phyloP scores from a whole-genome alignment of 164 flowering plant species.

The Brasenia schreberi region DNA sequence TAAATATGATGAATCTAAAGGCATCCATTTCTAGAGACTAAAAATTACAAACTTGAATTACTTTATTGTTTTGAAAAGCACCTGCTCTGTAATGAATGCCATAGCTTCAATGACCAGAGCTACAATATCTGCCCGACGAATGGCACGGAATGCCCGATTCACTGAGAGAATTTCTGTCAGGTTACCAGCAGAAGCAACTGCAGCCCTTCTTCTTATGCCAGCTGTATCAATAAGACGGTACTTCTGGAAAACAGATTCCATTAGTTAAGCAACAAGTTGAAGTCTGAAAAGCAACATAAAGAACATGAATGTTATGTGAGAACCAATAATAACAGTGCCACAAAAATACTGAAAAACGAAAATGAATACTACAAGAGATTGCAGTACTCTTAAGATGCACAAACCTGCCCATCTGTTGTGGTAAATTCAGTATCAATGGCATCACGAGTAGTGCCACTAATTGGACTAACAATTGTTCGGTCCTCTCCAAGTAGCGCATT shows the following conservation, averaged over 20 bases:
- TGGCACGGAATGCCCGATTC: conserved; percentile 92
- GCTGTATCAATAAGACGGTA: conserved; percentile 95
- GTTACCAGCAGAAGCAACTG: conserved; percentile 77
- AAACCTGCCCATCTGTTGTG: conserved; percentile 83
- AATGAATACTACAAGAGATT: no score
- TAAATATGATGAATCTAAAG: no score
- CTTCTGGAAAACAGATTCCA: conserved; percentile 36
- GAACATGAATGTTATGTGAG: no score
- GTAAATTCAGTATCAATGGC: conserved; percentile 92
- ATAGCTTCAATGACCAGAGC: conserved; percentile 97
- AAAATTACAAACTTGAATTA: neutral
- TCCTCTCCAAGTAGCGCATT: conserved; percentile 94
- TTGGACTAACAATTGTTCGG: conserved; percentile 91
- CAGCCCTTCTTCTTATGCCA: conserved; percentile 83
- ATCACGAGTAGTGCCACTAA: conserved; percentile 99
- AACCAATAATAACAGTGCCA: no score
- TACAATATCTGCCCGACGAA: conserved; percentile 96
- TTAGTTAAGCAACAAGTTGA: neutral
- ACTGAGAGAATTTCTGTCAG: conserved; percentile 89
- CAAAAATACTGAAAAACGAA: no score
- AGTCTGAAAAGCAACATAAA: no score
- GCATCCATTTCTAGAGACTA: neutral
- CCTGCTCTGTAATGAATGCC: conserved; percentile 98
- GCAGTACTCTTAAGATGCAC: conserved; percentile 3
- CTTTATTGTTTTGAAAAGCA: conserved; percentile 15